These are phyloP conservation scores for Fusarium sp. DNA, from an alignment of 2,329 filamentous ascomycete genomes.

Conservation along the genomic window DNA sequence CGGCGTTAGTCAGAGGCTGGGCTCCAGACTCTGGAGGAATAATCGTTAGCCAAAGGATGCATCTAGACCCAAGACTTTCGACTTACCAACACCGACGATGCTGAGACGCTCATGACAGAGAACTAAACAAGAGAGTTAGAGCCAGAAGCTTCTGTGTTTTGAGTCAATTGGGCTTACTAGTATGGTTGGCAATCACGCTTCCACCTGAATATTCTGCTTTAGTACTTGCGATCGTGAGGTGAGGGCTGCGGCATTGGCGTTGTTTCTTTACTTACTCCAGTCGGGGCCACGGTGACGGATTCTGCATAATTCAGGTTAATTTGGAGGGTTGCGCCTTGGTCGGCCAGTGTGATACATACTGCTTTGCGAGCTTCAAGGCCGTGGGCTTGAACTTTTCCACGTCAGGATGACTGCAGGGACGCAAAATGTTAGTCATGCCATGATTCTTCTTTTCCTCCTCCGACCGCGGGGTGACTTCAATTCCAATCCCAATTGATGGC, in stretches of 20 bases:
- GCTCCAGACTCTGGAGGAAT: constrained; percentile 81
- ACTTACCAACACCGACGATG: constrained; percentile 94
- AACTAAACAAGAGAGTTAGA: constrained; percentile 63
- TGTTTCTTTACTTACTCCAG: constrained; percentile 82
- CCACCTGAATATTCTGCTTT: constrained; percentile 68
- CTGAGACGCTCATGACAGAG: constrained; percentile 97
- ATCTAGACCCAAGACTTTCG: constrained; percentile 2
- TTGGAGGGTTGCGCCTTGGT: not conserved
- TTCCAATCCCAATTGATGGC: constrained; percentile 27
- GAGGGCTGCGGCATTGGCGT: not conserved
- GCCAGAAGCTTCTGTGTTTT: not conserved
- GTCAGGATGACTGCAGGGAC: constrained; percentile 77
- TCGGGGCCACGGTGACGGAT: constrained; percentile 96
- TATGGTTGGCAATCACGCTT: constrained; percentile 88
- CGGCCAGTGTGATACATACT: constrained; percentile 64
- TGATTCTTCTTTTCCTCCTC: constrained; percentile 18
- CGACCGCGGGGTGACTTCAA: constrained; percentile 46
- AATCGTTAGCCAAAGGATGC: constrained; percentile 30
- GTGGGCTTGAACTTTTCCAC: constrained; percentile 96
- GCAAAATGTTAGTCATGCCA: constrained; percentile 39
- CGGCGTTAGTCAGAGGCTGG: constrained; percentile 92
- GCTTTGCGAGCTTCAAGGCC: constrained; percentile 91
- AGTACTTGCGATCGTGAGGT: constrained; percentile 38
- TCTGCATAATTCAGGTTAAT: constrained; percentile 56
- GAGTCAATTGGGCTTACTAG: constrained; percentile 69